Evolutionary conservation across 805 yeast species (phyloP).

Genomic region (Hanseniaspora thailandica): DNA sequence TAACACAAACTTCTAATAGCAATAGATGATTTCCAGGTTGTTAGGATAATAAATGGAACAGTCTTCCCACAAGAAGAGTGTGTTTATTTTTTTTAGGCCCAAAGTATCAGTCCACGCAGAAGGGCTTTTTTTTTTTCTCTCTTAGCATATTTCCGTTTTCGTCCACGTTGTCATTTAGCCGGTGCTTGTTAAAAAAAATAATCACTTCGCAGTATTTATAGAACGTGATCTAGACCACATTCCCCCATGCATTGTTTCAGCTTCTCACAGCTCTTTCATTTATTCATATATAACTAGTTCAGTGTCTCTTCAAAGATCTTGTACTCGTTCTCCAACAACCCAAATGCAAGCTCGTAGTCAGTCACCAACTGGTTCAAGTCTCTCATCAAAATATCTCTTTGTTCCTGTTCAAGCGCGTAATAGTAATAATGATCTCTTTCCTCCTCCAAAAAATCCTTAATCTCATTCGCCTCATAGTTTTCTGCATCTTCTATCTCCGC

Average conservation of each 20-base stretch:
- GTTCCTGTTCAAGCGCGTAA: slow-evolving; percentile 27
- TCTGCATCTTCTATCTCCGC: neutral
- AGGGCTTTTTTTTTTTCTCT: too few species aligned
- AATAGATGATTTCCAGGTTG: too few species aligned
- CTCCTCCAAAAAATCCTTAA: slow-evolving; percentile 14
- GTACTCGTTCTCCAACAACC: slow-evolving; percentile 18
- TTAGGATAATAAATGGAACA: too few species aligned
- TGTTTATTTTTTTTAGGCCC: too few species aligned
- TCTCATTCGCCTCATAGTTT: neutral
- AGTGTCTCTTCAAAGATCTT: slow-evolving; percentile 5
- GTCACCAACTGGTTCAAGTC: slow-evolving; percentile 27
- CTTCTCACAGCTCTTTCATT: neutral
- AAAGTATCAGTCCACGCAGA: too few species aligned
- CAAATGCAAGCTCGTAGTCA: slow-evolving; percentile 22
- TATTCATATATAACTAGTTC: neutral
- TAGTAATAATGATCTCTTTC: slow-evolving; percentile 23
- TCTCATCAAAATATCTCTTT: slow-evolving; percentile 24
- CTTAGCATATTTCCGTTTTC: too few species aligned
- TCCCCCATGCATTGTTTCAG: neutral
- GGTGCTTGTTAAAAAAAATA: too few species aligned
- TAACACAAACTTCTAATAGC: too few species aligned
- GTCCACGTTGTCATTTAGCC: neutral
- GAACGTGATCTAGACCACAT: neutral
- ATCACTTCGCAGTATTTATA: too few species aligned
- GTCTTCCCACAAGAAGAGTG: too few species aligned